These are phyloP conservation scores for Paracorniculantispora psalliotae DNA, from an alignment of 2,329 filamentous ascomycete genomes.

Conservation along the genomic window DNA sequence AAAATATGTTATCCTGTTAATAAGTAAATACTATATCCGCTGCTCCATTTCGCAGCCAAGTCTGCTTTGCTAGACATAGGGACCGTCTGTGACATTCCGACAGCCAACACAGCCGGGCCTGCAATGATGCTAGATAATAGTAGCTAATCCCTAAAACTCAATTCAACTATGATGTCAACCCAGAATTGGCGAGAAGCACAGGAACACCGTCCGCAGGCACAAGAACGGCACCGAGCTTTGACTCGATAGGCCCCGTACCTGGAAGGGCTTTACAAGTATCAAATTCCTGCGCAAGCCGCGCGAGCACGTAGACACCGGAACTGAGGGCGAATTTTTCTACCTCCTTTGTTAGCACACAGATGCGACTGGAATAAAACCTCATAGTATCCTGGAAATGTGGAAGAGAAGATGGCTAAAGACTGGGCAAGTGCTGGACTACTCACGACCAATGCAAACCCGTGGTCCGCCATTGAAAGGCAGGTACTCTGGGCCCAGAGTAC, in stretches of 20 bases:
- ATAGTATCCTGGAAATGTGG: neutral
- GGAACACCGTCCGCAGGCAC: neutral
- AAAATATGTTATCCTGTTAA: no score
- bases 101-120: neutral
- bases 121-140: no score
- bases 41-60: no score
- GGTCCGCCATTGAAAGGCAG: conserved; percentile 35
- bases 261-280: neutral
- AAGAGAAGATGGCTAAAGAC: neutral
- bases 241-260: neutral
- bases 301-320: neutral
- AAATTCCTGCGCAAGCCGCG: neutral
- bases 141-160: neutral
- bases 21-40: no score
- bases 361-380: no score
- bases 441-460: conserved; percentile 21
- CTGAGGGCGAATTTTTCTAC: neutral
- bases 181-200: neutral
- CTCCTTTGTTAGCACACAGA: neutral
- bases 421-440: neutral
- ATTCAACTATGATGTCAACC: neutral
- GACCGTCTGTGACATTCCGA: no score
- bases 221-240: neutral
- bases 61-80: no score
- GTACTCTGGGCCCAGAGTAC: conserved; percentile 30